Conservation (phyloP, 1,284 basidiomycete genomes). For the Amylostereum areolatum region DNA sequence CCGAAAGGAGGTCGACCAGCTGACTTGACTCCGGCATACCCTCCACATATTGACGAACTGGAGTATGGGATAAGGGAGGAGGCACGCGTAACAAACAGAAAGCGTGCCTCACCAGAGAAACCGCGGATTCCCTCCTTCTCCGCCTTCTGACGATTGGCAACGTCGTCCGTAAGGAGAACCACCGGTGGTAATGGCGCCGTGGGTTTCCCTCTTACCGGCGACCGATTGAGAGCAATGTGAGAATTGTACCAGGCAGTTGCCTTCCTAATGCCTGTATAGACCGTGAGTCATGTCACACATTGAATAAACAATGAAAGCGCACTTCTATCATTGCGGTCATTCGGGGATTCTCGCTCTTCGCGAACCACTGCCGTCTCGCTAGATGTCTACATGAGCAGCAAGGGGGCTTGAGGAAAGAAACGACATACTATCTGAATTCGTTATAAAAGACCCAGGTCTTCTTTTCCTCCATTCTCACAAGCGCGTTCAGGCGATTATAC, state of each 20-base stretch:
- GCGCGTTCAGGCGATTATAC: conserved; percentile 84
- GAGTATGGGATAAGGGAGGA: not conserved
- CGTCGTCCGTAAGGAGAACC: conserved; percentile 87
- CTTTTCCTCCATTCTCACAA: conserved; percentile 79
- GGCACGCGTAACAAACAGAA: not conserved
- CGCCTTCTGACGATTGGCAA: conserved; percentile 77
- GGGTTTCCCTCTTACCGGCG: conserved; percentile 41
- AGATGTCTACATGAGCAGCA: conserved; percentile 8
- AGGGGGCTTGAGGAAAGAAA: conserved; percentile 2
- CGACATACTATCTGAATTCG: conserved; percentile 75
- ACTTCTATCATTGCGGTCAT: conserved; percentile 93
- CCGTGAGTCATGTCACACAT: conserved; percentile 1
- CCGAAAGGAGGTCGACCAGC: conserved; percentile 78
- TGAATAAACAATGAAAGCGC: not conserved
- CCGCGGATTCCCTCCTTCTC: conserved; percentile 61
- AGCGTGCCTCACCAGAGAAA: conserved; percentile 46
- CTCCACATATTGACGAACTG: conserved; percentile 79
- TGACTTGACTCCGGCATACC: conserved; percentile 56
- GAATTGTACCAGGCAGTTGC: conserved; percentile 81
- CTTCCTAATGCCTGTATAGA: conserved; percentile 68
- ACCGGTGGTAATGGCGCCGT: conserved; percentile 49
- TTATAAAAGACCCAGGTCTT: conserved; percentile 88
- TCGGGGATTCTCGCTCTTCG: conserved; percentile 74
- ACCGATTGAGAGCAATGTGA: conserved; percentile 57
- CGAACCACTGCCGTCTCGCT: conserved; percentile 77